Percentiles rank a stretch among this genome's conserved stretches.
Conservation (phyloP, 495 filamentous ascomycete genomes). For the Hyaloscypha bicolor region DNA sequence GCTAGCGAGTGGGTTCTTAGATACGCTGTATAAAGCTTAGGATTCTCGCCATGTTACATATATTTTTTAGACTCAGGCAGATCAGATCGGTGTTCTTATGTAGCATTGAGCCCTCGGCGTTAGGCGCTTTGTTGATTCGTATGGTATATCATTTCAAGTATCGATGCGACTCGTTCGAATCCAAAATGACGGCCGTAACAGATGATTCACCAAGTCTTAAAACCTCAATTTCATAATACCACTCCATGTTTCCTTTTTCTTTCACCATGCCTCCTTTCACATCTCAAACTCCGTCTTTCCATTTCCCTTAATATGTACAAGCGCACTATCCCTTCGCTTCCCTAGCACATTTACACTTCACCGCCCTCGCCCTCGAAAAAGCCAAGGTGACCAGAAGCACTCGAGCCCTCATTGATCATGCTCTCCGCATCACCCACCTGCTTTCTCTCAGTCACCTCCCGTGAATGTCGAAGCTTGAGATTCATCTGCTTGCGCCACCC, state of each 20-base stretch:
- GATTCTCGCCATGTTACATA: not conserved
- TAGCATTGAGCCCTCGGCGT: conserved; percentile 1
- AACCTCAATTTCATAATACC: not conserved
- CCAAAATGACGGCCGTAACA: not conserved
- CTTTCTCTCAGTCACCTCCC: conserved; percentile 78
- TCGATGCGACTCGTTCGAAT: not conserved
- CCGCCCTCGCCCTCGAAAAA: conserved; percentile 34
- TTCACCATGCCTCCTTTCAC: not conserved
- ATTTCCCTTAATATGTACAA: conserved; percentile 14
- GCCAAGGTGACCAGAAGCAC: conserved; percentile 27
- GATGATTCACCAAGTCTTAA: not conserved
- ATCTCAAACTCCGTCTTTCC: conserved; percentile 13
- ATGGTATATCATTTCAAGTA: not conserved
- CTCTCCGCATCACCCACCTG: conserved; percentile 86
- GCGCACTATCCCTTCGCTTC: not conserved
- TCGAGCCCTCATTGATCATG: conserved; percentile 52
- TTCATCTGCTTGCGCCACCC: conserved; percentile 59
- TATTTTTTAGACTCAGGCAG: not conserved
- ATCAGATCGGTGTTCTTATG: not conserved
- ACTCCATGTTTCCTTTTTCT: not conserved
- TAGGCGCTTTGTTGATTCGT: not conserved
- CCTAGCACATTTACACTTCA: conserved; percentile 24
- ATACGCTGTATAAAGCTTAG: conserved; percentile 92
- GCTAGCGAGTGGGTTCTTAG: conserved; percentile 87
- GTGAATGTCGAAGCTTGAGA: conserved; percentile 50